Percentiles rank a stretch among this genome's conserved stretches.
Conservation (phyloP, 2,329 filamentous ascomycete genomes). For the Epichloe festucae region DNA sequence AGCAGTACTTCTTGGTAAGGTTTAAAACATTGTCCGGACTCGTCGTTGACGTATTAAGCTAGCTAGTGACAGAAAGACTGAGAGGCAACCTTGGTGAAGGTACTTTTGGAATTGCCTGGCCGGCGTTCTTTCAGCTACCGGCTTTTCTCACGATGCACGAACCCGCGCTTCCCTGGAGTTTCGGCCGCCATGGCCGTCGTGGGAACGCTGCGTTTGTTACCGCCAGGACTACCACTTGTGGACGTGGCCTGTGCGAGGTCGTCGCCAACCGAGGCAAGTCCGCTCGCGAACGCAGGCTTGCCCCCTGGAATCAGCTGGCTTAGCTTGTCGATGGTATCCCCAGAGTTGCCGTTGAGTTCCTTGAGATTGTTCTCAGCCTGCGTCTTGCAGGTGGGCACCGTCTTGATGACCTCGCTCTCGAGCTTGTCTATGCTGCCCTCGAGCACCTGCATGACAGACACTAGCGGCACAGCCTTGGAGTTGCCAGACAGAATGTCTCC, state of each 20-base stretch:
- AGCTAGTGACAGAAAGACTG: too few species aligned
- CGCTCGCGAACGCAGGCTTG: background rate
- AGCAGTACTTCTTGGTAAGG: too few species aligned
- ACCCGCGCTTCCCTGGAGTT: too few species aligned
- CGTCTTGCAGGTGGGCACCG: slow-evolving; percentile 8
- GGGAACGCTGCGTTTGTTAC: too few species aligned
- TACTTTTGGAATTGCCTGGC: too few species aligned
- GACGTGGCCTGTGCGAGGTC: background rate
- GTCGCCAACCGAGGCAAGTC: background rate
- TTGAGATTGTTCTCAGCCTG: slow-evolving; percentile 4
- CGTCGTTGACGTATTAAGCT: too few species aligned
- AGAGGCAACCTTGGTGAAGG: too few species aligned
- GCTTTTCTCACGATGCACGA: too few species aligned
- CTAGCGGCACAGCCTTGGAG: slow-evolving; percentile 6
- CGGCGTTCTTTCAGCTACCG: too few species aligned
- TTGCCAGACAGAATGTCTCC: slow-evolving; percentile 5
- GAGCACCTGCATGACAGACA: slow-evolving; percentile 7
- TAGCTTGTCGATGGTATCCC: background rate
- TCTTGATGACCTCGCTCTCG: slow-evolving; percentile 7
- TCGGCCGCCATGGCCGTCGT: too few species aligned
- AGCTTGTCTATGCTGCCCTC: slow-evolving; percentile 9
- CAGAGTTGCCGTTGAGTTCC: background rate
- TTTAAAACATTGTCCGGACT: too few species aligned
- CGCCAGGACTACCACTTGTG: background rate
- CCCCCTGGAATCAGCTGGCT: background rate